Percentiles rank a stretch among this genome's conserved stretches.
Conservation (phyloP, 2,329 filamentous ascomycete genomes). For the Beauveria caledonica region DNA sequence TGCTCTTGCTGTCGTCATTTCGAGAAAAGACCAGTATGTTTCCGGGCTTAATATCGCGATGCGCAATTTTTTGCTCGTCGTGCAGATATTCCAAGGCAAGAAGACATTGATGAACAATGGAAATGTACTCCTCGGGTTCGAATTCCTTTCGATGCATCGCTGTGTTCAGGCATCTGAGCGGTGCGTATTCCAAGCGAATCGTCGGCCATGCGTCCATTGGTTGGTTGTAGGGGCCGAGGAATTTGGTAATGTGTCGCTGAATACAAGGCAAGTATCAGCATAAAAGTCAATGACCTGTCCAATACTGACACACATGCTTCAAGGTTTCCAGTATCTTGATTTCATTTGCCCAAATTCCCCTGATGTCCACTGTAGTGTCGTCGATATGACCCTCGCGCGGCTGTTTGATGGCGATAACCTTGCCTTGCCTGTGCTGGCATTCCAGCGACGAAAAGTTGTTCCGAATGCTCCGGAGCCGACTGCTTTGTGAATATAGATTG, state of each 20-base stretch:
- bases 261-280: not conserved
- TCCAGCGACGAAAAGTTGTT: no score
- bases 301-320: not conserved
- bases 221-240: rapidly evolving
- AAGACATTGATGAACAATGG: not conserved
- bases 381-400: not conserved
- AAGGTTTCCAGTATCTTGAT: not conserved
- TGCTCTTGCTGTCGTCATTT: not conserved
- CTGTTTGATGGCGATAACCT: no score
- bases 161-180: not conserved
- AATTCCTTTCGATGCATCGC: no score
- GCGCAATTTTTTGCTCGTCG: not conserved
- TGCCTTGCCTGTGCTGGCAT: no score
- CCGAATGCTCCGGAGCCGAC: no score
- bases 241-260: not conserved
- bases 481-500: no score
- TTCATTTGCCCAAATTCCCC: not conserved
- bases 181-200: not conserved
- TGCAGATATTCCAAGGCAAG: not conserved
- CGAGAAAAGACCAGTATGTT: not conserved
- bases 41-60: not conserved
- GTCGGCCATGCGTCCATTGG: not conserved
- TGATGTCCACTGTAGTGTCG: not conserved
- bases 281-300: no score
- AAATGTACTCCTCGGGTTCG: not conserved